A percentile compares a stretch with the other conserved stretches of the same genome.
These are phyloP conservation scores for Podaxis carcinomalis DNA, from an alignment of 768 basidiomycete species.

Conservation along the genomic window DNA sequence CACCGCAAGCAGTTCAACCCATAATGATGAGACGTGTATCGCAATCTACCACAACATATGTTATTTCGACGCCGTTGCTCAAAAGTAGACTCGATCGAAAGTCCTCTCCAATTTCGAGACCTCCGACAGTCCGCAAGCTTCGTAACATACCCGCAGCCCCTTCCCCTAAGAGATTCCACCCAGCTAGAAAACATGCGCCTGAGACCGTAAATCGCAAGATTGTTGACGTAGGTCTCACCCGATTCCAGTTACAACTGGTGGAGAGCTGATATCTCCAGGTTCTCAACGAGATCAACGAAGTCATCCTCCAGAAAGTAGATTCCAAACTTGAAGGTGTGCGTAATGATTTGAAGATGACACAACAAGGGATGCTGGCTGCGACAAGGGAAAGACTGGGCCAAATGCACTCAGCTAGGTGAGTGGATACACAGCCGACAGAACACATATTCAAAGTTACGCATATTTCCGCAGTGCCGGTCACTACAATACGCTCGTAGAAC, in stretches of 20 bases:
- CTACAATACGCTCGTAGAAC: slow-evolving; percentile 50
- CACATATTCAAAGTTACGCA: not conserved
- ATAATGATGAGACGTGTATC: not conserved
- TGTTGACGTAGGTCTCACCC: slow-evolving; percentile 31
- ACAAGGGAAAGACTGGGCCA: slow-evolving; percentile 38
- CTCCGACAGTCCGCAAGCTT: not conserved
- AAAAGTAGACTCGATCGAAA: not conserved
- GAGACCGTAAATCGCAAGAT: slow-evolving; percentile 25
- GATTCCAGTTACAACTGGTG: not conserved
- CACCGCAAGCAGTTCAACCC: not conserved
- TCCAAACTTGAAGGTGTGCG: slow-evolving; percentile 44
- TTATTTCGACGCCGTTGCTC: not conserved
- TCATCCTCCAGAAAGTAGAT: slow-evolving; percentile 41
- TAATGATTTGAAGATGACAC: slow-evolving; percentile 39
- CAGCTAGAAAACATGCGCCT: not conserved
- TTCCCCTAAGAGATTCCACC: not conserved
- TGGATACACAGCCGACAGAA: not conserved
- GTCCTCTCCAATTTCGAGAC: not conserved
- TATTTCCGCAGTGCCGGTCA: slow-evolving; percentile 35
- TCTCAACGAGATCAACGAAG: slow-evolving; percentile 49
- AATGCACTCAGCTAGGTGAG: slow-evolving; percentile 43
- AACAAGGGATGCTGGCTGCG: slow-evolving; percentile 41
- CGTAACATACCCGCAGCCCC: not conserved
- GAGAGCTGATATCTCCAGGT: slow-evolving; percentile 27
- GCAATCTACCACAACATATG: not conserved